Evolutionary conservation across 2,329 filamentous ascomycete genomes (phyloP).

Genomic region (Coniella vitis): DNA sequence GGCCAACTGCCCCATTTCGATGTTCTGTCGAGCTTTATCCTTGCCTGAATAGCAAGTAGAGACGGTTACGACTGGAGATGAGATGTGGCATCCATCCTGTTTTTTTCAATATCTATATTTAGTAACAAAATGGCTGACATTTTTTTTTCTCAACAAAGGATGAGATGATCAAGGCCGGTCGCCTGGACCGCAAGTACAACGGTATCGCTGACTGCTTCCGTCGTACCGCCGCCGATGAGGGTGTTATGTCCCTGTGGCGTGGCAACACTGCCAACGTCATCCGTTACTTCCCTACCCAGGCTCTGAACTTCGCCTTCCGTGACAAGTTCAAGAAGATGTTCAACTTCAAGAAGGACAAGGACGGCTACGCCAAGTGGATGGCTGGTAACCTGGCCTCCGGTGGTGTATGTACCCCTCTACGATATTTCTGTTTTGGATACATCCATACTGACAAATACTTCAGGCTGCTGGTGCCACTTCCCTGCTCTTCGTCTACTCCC

Average conservation of each 20-base stretch:
- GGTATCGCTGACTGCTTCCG: slow-evolving; percentile 95
- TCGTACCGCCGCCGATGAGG: slow-evolving; percentile 84
- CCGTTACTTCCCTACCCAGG: slow-evolving; percentile 99
- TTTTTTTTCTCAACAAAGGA: slow-evolving; percentile 51
- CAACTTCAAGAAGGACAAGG: slow-evolving; percentile 99
- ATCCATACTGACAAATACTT: slow-evolving; percentile 2
- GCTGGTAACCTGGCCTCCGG: slow-evolving; percentile 98
- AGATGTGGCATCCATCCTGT: no score
- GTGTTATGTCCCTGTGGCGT: slow-evolving; percentile 94
- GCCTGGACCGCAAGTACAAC: slow-evolving; percentile 94
- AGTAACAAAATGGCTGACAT: slow-evolving; percentile 24
- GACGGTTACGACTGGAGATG: no score
- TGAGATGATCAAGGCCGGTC: slow-evolving; percentile 99
- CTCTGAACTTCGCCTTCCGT: slow-evolving; percentile 99
- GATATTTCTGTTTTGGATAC: not conserved
- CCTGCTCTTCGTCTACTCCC: slow-evolving; percentile 99
- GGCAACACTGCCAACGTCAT: slow-evolving; percentile 99
- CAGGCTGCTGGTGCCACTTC: slow-evolving; percentile 98
- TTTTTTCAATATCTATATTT: no score
- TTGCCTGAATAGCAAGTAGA: no score
- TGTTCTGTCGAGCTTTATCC: no score
- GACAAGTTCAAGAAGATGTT: slow-evolving; percentile 99
- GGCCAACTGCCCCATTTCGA: no score
- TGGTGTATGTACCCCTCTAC: slow-evolving; percentile 67
- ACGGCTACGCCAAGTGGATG: slow-evolving; percentile 99